These are phyloP conservation scores for Phytophthora tubulina DNA, from an alignment of 352 stramenopile genomes.

Conservation along the genomic window DNA sequence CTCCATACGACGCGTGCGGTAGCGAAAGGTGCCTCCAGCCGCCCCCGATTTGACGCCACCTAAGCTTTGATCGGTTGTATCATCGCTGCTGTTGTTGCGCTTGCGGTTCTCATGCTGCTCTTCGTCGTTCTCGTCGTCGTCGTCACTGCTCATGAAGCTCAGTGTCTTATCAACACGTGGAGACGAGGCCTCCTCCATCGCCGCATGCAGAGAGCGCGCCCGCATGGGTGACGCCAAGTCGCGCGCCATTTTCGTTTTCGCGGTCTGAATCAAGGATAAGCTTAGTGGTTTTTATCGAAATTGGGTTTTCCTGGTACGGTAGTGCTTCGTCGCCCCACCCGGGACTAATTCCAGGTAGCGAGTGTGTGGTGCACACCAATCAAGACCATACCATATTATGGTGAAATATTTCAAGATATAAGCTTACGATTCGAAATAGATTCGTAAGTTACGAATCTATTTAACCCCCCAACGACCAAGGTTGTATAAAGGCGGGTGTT, in stretches of 20 bases:
- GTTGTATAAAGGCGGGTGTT: too few relatives aligned
- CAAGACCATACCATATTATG: too few relatives aligned
- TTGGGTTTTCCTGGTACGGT: too few relatives aligned
- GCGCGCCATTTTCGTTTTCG: constrained; percentile 19
- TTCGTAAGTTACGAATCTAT: too few relatives aligned
- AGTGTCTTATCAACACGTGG: constrained; percentile 49
- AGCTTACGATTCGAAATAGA: too few relatives aligned
- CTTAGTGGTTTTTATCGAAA: background rate
- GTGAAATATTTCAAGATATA: too few relatives aligned
- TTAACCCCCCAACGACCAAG: too few relatives aligned
- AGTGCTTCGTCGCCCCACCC: too few relatives aligned
- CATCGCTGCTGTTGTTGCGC: constrained; percentile 3
- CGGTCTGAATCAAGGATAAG: background rate
- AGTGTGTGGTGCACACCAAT: too few relatives aligned
- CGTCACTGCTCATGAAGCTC: constrained; percentile 46
- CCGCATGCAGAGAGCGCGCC: constrained; percentile 40
- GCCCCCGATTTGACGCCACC: background rate
- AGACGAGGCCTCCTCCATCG: constrained; percentile 39
- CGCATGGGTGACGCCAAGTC: constrained; percentile 24
- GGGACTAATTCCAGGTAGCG: too few relatives aligned
- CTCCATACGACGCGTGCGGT: constrained; percentile 43
- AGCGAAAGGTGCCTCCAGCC: constrained; percentile 32
- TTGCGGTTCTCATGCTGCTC: constrained; percentile 20
- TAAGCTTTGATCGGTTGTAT: background rate
- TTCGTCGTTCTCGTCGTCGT: constrained; percentile 23